A percentile compares a stretch with the other conserved stretches of the same genome.
Conservation (phyloP, 441 rosid genomes). For the Dalechampia spathulata region DNA sequence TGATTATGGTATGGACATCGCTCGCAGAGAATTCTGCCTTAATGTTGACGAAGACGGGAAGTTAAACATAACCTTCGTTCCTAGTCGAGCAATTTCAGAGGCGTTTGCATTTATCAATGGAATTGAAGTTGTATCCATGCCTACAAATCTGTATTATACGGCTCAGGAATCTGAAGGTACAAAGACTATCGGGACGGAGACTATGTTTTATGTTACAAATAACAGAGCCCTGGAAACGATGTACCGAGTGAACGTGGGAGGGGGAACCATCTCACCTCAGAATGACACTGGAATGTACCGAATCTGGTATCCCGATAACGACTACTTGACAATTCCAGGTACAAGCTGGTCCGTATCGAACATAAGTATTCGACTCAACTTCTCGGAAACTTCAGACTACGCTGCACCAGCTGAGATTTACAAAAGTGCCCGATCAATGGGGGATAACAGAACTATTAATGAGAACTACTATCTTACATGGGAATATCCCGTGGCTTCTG, state of each 20-base stretch:
- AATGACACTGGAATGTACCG: conserved; percentile 33
- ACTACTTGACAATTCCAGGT: background rate
- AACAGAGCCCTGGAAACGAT: conserved; percentile 21
- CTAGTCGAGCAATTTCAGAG: too few species aligned
- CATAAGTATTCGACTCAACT: background rate
- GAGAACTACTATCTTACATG: conserved; percentile 28
- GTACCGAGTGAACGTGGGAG: conserved; percentile 37
- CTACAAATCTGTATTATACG: conserved; percentile 26
- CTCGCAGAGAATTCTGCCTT: too few species aligned
- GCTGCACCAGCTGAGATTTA: conserved; percentile 36
- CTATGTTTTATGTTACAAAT: background rate
- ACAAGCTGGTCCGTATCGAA: background rate
- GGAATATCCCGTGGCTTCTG: conserved; percentile 28
- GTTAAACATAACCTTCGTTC: too few species aligned
- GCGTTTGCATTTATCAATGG: too few species aligned
- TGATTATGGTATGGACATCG: too few species aligned
- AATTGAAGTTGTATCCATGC: conserved; percentile 17
- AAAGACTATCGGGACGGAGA: background rate
- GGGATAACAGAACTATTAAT: background rate
- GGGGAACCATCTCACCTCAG: accelerated
- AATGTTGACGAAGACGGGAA: too few species aligned
- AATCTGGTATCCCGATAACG: conserved; percentile 23
- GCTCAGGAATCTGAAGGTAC: background rate
- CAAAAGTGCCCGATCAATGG: conserved; percentile 25
- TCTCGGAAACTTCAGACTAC: background rate